Evolutionary conservation across 345 rosid species (phyloP).

Genomic region (Eucalyptus pauciflora): DNA sequence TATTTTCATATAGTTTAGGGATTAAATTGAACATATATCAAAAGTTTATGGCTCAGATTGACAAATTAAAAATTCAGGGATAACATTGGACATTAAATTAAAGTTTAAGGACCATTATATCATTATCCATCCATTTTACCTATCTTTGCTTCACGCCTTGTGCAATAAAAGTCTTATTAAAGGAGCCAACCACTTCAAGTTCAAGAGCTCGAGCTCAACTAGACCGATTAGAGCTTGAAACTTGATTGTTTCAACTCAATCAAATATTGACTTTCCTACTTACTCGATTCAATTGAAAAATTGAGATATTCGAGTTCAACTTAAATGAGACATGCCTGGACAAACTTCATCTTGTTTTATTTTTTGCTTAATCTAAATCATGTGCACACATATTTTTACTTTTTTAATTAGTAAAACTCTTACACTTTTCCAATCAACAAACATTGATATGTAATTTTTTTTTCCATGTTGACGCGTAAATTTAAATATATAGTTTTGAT

Average conservation of each 20-base stretch:
- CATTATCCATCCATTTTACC: background rate
- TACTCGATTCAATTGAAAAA: background rate
- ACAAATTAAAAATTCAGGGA: too few relatives aligned
- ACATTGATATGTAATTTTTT: too few relatives aligned
- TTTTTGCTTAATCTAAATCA: background rate
- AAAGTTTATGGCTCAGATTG: accelerated
- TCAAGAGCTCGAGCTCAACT: background rate
- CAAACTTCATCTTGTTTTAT: background rate
- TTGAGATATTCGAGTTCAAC: background rate
- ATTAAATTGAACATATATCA: too few relatives aligned
- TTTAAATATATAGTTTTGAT: background rate
- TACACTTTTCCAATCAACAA: too few relatives aligned
- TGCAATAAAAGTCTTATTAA: background rate
- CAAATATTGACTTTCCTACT: background rate
- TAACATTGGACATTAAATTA: too few relatives aligned
- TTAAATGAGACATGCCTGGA: background rate
- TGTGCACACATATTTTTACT: background rate
- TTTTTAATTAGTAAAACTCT: too few relatives aligned
- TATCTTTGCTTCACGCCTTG: background rate
- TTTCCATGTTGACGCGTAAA: too few relatives aligned
- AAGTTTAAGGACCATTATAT: too few relatives aligned
- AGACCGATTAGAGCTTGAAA: background rate
- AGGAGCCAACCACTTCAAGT: background rate
- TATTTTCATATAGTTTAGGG: too few relatives aligned
- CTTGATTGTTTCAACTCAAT: background rate